Evolutionary conservation across 257 asterid genomes (phyloP), one percentile per base, ranked within the genome.

Genomic region (Salvia hispanica): DNA sequence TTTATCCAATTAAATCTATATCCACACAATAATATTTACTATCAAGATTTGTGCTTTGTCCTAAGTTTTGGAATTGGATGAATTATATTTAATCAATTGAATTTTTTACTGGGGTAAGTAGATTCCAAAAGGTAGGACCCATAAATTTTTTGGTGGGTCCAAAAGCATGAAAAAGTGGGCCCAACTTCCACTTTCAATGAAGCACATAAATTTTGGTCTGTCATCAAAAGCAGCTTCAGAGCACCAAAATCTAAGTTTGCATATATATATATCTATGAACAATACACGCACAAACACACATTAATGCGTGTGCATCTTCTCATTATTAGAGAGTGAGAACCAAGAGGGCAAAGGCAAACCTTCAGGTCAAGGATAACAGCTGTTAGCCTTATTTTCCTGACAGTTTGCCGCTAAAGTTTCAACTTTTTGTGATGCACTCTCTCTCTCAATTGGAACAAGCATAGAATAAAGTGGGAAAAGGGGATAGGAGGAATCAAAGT

Each of bases 191-290:
- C 61, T 69, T 68, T 61, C 71, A 67, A 53, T 40, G 43, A 85
- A 52, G 72, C 69, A 56, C 71, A 83, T 45, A 9, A 21, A 59
- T 25, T 71, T 57, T 33, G 13, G 78, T 25, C 31, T 25, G 39
- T 64, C 75, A 78, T 66, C 81, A 85, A 84, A 83, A 78, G 83
- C 82, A 77, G 86, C 88, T 79, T 81, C 79, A 64, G 76, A 69
- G 76, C 74, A 58, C 78, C n/a, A 46, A 33, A 14, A 1, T 28
- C 39, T 64, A 71, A 52, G 21, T 18, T 25, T 25, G 31, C 31
- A 21, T 36, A n/a, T 51, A 62, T 40, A 25, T 21, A n/a, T n/a
- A n/a, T n/a, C 40, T 53, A 37, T 53, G 37, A 53, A 50, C 46
- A 52, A 44, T 8, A 55, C 63, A 60, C 75, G 14, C 75, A 57